Evolutionary conservation across 139 green algal genomes (phyloP), one percentile per base, ranked within the genome.

Genomic region (Chloropicon primus): DNA sequence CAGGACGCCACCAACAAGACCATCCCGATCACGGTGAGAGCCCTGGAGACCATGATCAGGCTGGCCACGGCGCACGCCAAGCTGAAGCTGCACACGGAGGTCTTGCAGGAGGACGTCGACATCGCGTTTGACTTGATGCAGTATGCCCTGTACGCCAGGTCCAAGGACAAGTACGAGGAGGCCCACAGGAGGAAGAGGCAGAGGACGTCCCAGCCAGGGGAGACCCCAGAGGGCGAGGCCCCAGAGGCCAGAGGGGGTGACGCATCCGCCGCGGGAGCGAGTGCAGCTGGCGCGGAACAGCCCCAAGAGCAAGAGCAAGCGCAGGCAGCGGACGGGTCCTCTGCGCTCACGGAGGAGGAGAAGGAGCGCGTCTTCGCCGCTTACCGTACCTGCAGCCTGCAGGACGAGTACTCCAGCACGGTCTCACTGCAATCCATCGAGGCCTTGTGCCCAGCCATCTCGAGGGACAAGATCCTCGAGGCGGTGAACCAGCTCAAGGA

Each of bases 41-140:
- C 88, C 2, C 87, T 99, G 27, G 95, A 99, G 85, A 97, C 91
- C 0, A 90, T 98, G 80, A 97, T 99, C 81, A 88, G 95, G 28
- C 85, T 99, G 22, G 88, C 94, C 41, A 96, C 92, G n/a, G 93
- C 94, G 0, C 89, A 94, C 74, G 94, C 94, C 78, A 97, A 97
- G 83, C 80, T 93, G 77, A 80, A 86, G 29, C 77, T 90, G 76
- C 78, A 72, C 22, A 82, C 82, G 25, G 80, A 73, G 71, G 77
- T 80, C 1, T 74, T 79, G 26, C 24, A 74, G 53, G 71, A 25
- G 25, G 78, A 87, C 62, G 83, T 83, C n/a, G 54, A 81, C 25
- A 75, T 85, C 0, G 81, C 81, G 5, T 27, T 71, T 22, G 25
- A 82, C n/a, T 26, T 82, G 10, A 53, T 85, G 74, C 21, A 26